These are phyloP conservation scores for Alternaria conjuncta DNA, from an alignment of 2,329 filamentous ascomycete genomes.

Conservation along the genomic window DNA sequence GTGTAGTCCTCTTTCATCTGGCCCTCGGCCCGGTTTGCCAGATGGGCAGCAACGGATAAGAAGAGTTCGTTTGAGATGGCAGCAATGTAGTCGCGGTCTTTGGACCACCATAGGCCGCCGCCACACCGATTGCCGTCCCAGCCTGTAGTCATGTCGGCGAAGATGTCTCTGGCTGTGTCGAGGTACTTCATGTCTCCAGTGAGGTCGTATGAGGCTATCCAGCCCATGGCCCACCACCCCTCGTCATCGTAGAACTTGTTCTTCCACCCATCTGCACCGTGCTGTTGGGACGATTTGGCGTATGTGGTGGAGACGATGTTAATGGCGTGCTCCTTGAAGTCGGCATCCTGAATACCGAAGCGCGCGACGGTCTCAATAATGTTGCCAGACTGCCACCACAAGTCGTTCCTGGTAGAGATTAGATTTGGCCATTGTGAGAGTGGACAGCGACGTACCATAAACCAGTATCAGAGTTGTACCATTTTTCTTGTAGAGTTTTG, in stretches of 20 bases:
- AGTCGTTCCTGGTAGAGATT: conserved; percentile 19
- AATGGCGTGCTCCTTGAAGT: conserved; percentile 36
- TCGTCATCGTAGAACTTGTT: conserved; percentile 67
- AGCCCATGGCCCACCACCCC: conserved; percentile 69
- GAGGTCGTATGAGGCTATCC: conserved; percentile 64
- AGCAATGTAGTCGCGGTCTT: conserved; percentile 60
- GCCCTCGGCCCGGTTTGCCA: conserved; percentile 58
- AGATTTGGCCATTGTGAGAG: neutral
- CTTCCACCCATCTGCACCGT: conserved; percentile 49
- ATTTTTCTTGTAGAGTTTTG: conserved; percentile 39
- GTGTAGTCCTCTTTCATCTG: conserved; percentile 52
- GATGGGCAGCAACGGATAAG: conserved; percentile 59
- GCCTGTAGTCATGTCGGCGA: conserved; percentile 63
- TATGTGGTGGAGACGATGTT: conserved; percentile 45
- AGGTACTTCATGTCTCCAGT: conserved; percentile 62
- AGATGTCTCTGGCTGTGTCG: conserved; percentile 60
- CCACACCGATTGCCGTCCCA: conserved; percentile 52
- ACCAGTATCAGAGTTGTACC: conserved; percentile 42
- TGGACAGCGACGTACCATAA: conserved; percentile 35
- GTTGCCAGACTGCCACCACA: conserved; percentile 50
- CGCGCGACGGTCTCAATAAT: conserved; percentile 44
- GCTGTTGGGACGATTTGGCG: conserved; percentile 36
- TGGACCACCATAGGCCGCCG: conserved; percentile 64
- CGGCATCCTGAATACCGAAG: conserved; percentile 36
- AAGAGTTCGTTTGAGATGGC: conserved; percentile 67